A percentile compares a stretch with the other conserved stretches of the same genome.
Evolutionary conservation across 345 rosid genomes (phyloP).

Genomic region (Syzygium jambos): DNA sequence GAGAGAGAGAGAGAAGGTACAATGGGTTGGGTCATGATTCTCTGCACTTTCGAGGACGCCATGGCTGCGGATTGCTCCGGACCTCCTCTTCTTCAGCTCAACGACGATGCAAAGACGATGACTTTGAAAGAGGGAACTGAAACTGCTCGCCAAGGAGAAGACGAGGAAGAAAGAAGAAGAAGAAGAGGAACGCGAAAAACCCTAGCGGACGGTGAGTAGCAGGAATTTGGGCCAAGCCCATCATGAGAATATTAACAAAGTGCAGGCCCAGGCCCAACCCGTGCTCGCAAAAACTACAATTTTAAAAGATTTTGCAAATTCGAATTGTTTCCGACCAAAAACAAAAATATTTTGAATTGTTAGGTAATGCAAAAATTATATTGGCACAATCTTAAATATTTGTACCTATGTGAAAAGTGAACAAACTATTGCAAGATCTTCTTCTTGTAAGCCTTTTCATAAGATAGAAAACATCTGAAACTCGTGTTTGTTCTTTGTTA

Average conservation of each 20-base stretch:
- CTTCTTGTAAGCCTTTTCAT: not conserved
- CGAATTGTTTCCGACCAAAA: not conserved
- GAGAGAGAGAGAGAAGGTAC: slow-evolving; percentile 9
- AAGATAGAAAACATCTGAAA: not conserved
- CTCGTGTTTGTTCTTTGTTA: not conserved
- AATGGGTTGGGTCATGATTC: slow-evolving; percentile 56
- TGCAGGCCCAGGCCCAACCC: not conserved
- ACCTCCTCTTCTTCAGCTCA: not conserved
- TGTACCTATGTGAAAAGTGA: not conserved
- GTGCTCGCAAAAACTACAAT: not conserved
- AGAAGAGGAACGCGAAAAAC: not conserved
- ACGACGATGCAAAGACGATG: not conserved
- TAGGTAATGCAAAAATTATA: not conserved
- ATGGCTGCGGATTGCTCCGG: slow-evolving; percentile 15
- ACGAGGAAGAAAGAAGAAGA: not conserved
- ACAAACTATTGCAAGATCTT: not conserved
- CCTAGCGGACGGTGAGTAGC: not conserved
- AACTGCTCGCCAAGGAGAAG: no score
- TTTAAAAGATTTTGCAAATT: not conserved
- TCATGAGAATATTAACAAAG: not conserved
- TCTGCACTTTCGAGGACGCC: slow-evolving; percentile 52
- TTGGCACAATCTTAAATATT: no score
- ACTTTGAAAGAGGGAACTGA: not conserved
- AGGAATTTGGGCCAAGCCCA: not conserved
- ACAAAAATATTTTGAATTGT: not conserved